phyloP scores from a whole-genome alignment of 192 early-diverging fungal species.

The Backusella australiensis region DNA sequence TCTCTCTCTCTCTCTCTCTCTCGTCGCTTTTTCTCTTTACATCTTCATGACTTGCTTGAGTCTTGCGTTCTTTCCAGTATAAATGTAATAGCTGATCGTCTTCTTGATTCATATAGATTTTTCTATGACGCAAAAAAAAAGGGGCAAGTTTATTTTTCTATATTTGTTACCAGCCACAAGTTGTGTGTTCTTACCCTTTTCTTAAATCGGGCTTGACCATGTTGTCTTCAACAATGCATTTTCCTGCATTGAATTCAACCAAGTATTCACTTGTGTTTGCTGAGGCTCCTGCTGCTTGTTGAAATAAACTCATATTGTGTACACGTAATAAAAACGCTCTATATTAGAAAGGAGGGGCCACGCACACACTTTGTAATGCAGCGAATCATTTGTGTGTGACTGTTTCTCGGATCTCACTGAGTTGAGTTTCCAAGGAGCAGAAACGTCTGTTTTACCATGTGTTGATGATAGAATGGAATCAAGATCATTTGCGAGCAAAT shows the following conservation, averaged over 20 bases:
- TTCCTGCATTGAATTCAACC: constrained; percentile 73
- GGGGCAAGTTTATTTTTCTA: not conserved
- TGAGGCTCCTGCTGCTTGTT: constrained; percentile 16
- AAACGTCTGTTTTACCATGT: too few relatives aligned
- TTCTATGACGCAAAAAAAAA: constrained; percentile 23
- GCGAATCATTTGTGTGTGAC: too few relatives aligned
- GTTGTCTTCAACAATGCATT: constrained; percentile 61
- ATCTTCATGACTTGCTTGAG: constrained; percentile 48
- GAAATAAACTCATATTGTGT: constrained; percentile 36
- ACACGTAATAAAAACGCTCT: not conserved
- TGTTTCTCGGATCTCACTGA: too few relatives aligned
- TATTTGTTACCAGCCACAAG: not conserved
- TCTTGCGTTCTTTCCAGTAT: constrained; percentile 74
- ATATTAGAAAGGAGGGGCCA: not conserved
- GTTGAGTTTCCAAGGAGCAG: too few relatives aligned
- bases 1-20: too few relatives aligned
- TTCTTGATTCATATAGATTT: constrained; percentile 61
- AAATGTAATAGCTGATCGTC: constrained; percentile 79
- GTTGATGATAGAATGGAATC: too few relatives aligned
- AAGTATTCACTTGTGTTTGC: constrained; percentile 16
- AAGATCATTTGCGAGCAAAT: too few relatives aligned
- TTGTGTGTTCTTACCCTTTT: constrained; percentile 7
- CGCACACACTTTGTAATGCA: too few relatives aligned
- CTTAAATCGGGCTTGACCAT: constrained; percentile 66
- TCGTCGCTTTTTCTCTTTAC: not conserved